Evolutionary conservation across 306 rosid species (phyloP), one percentile per base, ranked within the genome.

Genomic region (Cucurbita maxima): DNA sequence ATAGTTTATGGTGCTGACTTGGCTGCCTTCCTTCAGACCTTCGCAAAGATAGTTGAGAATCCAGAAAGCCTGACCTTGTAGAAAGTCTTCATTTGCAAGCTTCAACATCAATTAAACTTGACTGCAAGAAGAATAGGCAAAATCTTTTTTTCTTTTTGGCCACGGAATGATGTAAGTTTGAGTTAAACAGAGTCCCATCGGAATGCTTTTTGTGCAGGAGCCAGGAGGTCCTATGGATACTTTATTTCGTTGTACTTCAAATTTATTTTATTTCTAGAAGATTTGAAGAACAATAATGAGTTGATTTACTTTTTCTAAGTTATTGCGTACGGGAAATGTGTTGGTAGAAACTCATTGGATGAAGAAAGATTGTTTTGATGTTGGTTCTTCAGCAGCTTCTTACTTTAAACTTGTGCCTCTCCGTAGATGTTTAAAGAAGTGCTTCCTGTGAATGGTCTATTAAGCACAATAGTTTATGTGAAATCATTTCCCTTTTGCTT

Each of bases 41-140:
- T 91, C 84, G 86, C 93, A 69, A 89, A 89, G 83, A 83, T 91
- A 34, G 75, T 89, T 72, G 88, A 91, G 83, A 82, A 87, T 79
- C 96, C 97, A 18, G 97, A 87, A 78, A 84, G 91, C 87, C 84
- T 91, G 79, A 89, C 96, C 61, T 83, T 91, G 79, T 91, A 87
- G 88, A 78, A 52, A 44, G 54, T 41, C 3, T 40, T 63, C 73
- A 48, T 73, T 72, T 72, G 75, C 81, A 58, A 77, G 79, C 75
- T 69, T 76, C 59, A 45, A 36, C 14, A 50, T 11, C 4, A 43
- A 44, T 77, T 44, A 41, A 67, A 69, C 48, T 43, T 40, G 74
- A 71, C 59, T 45, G 61, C 71, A 51, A 47, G 20, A 45, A 20
- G 20, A 5, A 20, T 20, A 48, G 15, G 6, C n/a, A 58, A 48